Evolutionary conservation across 2,329 filamentous ascomycete species (phyloP).

Genomic region (Trichoderma sp.): DNA sequence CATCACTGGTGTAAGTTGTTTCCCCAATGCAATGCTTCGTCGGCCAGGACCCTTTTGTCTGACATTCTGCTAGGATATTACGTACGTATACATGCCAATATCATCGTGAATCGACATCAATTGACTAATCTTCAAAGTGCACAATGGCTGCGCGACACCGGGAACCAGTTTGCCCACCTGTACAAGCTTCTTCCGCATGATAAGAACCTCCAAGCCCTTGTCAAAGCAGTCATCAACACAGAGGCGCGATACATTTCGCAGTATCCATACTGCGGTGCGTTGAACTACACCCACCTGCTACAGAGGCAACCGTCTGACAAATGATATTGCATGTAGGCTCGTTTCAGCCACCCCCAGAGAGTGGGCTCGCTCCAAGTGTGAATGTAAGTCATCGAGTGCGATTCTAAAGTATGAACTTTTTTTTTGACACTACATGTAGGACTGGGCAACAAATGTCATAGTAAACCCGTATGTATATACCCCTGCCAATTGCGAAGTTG

Average conservation of each 20-base stretch:
- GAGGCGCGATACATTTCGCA: constrained; percentile 66
- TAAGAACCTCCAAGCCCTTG: constrained; percentile 63
- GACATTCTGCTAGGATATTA: constrained; percentile 25
- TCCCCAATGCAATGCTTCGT: constrained; percentile 58
- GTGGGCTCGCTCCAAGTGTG: constrained; percentile 42
- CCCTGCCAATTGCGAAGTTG: background rate
- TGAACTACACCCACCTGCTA: background rate
- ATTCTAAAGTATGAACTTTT: background rate
- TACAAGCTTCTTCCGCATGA: constrained; percentile 54
- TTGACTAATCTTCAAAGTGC: constrained; percentile 20
- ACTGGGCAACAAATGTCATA: constrained; percentile 25
- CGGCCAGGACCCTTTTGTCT: background rate
- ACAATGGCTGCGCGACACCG: constrained; percentile 78
- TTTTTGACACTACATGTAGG: constrained; percentile 11
- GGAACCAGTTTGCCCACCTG: constrained; percentile 70
- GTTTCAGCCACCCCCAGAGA: constrained; percentile 81
- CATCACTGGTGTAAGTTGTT: constrained; percentile 71
- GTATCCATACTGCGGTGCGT: constrained; percentile 66
- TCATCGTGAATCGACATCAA: background rate
- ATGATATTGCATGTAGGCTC: constrained; percentile 52
- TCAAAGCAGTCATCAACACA: constrained; percentile 68
- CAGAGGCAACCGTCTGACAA: background rate
- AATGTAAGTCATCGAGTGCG: constrained; percentile 20
- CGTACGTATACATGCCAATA: constrained; percentile 19
- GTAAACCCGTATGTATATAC: constrained; percentile 27